Conservation (phyloP, 306 rosid species). For the Pueraria montana region DNA sequence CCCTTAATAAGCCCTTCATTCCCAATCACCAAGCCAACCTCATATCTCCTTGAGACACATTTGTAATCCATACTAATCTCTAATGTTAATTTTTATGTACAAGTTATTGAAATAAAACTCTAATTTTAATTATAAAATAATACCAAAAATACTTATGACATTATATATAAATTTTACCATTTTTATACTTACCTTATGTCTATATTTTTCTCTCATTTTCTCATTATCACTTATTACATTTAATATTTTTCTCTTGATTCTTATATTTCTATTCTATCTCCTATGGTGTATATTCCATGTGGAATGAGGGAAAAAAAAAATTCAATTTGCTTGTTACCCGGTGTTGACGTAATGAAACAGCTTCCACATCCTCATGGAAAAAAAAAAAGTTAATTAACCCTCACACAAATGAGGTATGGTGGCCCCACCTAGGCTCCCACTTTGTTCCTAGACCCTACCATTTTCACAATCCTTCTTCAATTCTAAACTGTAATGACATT, state of each 20-base stretch:
- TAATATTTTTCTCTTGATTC: neutral
- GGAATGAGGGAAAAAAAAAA: neutral
- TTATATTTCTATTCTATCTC: neutral
- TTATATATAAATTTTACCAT: too few species aligned
- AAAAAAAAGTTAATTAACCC: neutral
- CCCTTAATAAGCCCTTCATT: too few species aligned
- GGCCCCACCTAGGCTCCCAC: slow-evolving; percentile 32
- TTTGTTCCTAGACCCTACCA: slow-evolving; percentile 64
- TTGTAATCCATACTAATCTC: too few species aligned
- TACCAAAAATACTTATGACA: neutral
- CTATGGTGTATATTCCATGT: neutral
- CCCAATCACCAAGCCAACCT: too few species aligned
- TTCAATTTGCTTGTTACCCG: neutral
- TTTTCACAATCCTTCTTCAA: slow-evolving; percentile 45
- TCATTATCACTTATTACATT: neutral
- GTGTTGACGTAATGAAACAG: slow-evolving; percentile 33
- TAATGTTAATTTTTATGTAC: too few species aligned
- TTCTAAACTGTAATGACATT: slow-evolving; percentile 39
- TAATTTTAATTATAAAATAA: too few species aligned
- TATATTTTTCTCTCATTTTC: neutral
- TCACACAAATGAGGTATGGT: slow-evolving; percentile 6
- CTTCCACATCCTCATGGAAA: neutral
- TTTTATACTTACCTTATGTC: neutral
- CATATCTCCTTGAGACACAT: too few species aligned
- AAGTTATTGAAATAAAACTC: neutral